phyloP scores from a whole-genome alignment of 2,329 filamentous ascomycete species.

The Claviceps pazoutovae region DNA sequence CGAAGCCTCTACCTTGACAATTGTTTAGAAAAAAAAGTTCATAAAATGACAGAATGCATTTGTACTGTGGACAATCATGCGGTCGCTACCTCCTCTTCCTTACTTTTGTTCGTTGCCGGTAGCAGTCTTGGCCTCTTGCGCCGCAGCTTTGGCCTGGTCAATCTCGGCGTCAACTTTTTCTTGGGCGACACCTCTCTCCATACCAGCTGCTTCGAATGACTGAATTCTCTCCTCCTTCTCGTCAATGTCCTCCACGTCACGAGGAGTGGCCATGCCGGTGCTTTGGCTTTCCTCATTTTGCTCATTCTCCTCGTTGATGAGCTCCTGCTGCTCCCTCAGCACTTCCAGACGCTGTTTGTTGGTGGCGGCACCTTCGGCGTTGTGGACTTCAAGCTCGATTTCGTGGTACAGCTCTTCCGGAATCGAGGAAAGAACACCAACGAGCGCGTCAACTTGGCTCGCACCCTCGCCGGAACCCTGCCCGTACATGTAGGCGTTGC shows the following conservation, averaged over 20 bases:
- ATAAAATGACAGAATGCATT: slow-evolving; percentile 10
- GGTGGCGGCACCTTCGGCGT: slow-evolving; percentile 87
- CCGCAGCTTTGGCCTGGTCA: slow-evolving; percentile 24
- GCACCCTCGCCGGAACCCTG: slow-evolving; percentile 79
- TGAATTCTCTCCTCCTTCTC: slow-evolving; percentile 68
- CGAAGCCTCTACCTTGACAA: slow-evolving; percentile 1
- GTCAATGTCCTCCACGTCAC: slow-evolving; percentile 85
- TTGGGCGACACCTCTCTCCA: slow-evolving; percentile 33
- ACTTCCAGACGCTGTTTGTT: slow-evolving; percentile 99
- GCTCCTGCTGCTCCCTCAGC: slow-evolving; percentile 92
- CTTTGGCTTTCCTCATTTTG: slow-evolving; percentile 73
- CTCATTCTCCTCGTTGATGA: slow-evolving; percentile 93
- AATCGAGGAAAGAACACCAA: slow-evolving; percentile 83
- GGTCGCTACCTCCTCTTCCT: too few relatives aligned
- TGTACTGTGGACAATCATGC: neutral
- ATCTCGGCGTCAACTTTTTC: slow-evolving; percentile 43
- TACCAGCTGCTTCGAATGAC: slow-evolving; percentile 33
- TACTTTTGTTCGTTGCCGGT: slow-evolving; percentile 1
- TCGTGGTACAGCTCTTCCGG: slow-evolving; percentile 98
- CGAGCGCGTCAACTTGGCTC: slow-evolving; percentile 82
- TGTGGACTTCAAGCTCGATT: slow-evolving; percentile 96
- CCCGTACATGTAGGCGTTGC: slow-evolving; percentile 95
- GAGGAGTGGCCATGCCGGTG: slow-evolving; percentile 58
- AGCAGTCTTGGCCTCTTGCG: slow-evolving; percentile 14
- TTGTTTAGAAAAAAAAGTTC: slow-evolving; percentile 13